Evolutionary conservation across 192 early-diverging fungal genomes (phyloP), one percentile per base, ranked within the genome.

Genomic region (Chytriomyces confervae): DNA sequence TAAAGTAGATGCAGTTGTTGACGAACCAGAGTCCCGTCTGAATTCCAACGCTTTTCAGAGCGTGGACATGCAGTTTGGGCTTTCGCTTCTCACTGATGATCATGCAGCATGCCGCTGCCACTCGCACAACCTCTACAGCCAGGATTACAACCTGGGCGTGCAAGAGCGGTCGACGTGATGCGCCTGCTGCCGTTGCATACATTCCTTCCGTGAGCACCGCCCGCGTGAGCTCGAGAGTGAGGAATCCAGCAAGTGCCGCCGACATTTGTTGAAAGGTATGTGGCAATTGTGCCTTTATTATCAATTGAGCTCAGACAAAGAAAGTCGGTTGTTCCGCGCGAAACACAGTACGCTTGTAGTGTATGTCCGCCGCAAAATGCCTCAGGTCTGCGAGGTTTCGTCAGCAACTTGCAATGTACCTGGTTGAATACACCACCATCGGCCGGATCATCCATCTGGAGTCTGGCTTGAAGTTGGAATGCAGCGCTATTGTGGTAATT

Each of bases 1-100:
- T 46, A 69, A 69, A 69, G 49, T 69, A 69, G n/a, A 69, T 18
- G 29, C 27, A 36, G 67, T 69, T 69, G 49, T 69, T 69, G 27
- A 69, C 13, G 67, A 69, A 69, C 67, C 67, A 69, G 18, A 69
- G 16, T 11, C 16, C 67, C 3, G 67, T 18, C 49, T 69, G 67
- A 11, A 48, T 27, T 6, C 43, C 67, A 16, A 69, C 29, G n/a
- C 9, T 16, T 18, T 69, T 16, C 10, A 69, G 27, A 48, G 13
- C n/a, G 2, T 36, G 36, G 36, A 36, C 36, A 5, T 16, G 16
- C 13, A 69, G 47, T 11, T 11, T 16, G 44, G 29, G n/a, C 49
- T 27, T 45, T n/a, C 67, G 16, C n/a, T n/a, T 36, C n/a, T 23
- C 16, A 5, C 64, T 18, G 27, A 43, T 43, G 11, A 69, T 48